Percentiles rank a stretch among this genome's conserved stretches.
Conservation (phyloP, 805 yeast genomes). For the Candida sonorensis region DNA sequence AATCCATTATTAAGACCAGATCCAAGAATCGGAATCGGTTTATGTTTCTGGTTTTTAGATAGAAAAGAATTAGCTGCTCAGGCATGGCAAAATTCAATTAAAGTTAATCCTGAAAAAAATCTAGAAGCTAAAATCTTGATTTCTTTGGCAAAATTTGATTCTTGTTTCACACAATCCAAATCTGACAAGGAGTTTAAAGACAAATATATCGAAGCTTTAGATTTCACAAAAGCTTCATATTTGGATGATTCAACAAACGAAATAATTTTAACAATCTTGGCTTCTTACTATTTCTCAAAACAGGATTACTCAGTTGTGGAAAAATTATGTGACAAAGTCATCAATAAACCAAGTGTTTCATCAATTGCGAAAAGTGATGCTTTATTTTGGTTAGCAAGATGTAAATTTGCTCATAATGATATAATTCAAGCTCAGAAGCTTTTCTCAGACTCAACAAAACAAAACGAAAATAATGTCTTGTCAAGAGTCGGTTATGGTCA, state of each 20-base stretch:
- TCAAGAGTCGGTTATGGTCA: conserved; percentile 84
- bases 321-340: conserved; percentile 46
- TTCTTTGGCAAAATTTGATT: conserved; percentile 62
- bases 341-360: conserved; percentile 32
- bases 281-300: conserved; percentile 66
- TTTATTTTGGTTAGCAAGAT: conserved; percentile 81
- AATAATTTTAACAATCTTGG: conserved; percentile 58
- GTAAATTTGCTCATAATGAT: conserved; percentile 53
- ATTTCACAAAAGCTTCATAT: conserved; percentile 35
- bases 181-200: conserved; percentile 56
- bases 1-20: conserved; percentile 82
- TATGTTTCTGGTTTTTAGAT: conserved; percentile 86
- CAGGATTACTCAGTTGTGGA: conserved; percentile 52
- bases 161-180: conserved; percentile 47
- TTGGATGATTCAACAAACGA: conserved; percentile 42
- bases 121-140: conserved; percentile 58
- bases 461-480: conserved; percentile 56
- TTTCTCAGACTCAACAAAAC: conserved; percentile 65
- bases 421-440: conserved; percentile 61
- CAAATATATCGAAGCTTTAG: conserved; percentile 54
- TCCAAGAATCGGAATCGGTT: conserved; percentile 90
- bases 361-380: conserved; percentile 50
- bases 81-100: conserved; percentile 79
- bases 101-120: conserved; percentile 50
- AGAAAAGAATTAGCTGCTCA: conserved; percentile 68